Evolutionary conservation across 192 early-diverging fungal genomes (phyloP).

Genomic region (Podila verticillata): DNA sequence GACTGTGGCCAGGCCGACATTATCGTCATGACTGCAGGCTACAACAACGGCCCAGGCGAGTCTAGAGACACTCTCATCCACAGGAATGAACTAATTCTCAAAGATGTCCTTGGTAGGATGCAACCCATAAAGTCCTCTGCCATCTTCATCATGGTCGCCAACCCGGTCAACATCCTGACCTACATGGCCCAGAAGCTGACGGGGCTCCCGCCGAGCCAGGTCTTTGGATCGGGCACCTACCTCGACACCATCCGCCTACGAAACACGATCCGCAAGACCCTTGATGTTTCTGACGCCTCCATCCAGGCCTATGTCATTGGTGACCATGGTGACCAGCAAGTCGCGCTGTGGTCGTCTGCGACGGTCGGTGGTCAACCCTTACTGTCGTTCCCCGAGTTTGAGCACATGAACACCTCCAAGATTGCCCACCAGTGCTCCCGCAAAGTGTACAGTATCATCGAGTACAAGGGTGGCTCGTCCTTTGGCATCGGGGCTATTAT

Average conservation of each 20-base stretch:
- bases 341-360: constrained; percentile 79
- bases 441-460: constrained; percentile 84
- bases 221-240: constrained; percentile 85
- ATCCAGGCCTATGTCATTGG: constrained; percentile 83
- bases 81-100: constrained; percentile 79
- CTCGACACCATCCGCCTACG: constrained; percentile 77
- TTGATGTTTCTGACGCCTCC: constrained; percentile 68
- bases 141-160: constrained; percentile 78
- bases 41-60: constrained; percentile 79
- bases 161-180: constrained; percentile 83
- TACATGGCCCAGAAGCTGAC: constrained; percentile 81
- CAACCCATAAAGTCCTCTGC: constrained; percentile 76
- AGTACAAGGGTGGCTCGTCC: constrained; percentile 81
- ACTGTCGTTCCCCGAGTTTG: constrained; percentile 65
- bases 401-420: constrained; percentile 60
- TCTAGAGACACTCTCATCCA: constrained; percentile 60
- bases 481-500: constrained; percentile 84
- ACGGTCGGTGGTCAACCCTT: constrained; percentile 74
- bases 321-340: constrained; percentile 87
- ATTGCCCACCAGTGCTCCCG: constrained; percentile 63
- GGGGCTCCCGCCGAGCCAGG: constrained; percentile 77
- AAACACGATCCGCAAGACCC: constrained; percentile 9
- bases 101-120: constrained; percentile 72
- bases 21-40: constrained; percentile 83
- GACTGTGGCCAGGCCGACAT: constrained; percentile 85